These are phyloP conservation scores for Bjerkandera adusta DNA, from an alignment of 1,284 basidiomycete species.

Conservation along the genomic window DNA sequence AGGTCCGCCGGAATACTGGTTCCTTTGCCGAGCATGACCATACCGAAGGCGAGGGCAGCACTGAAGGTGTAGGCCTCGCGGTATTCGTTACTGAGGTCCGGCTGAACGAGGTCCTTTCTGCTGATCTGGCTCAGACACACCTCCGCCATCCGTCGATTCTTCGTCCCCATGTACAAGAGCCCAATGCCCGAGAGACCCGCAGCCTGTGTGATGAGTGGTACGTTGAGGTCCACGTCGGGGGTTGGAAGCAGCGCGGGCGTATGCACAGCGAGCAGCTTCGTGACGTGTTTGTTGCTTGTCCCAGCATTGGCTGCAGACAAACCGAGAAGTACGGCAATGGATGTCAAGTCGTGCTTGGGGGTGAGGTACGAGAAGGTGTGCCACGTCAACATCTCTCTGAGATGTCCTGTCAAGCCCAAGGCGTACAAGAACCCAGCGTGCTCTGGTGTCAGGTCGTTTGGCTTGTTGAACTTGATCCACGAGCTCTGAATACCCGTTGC, in stretches of 20 bases:
- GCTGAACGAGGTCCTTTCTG: slow-evolving; percentile 71
- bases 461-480: slow-evolving; percentile 93
- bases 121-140: slow-evolving; percentile 86
- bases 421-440: slow-evolving; percentile 96
- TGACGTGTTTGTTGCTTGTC: slow-evolving; percentile 82
- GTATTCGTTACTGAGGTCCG: slow-evolving; percentile 81
- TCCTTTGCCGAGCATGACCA: slow-evolving; percentile 93
- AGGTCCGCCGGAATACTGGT: slow-evolving; percentile 75
- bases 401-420: slow-evolving; percentile 88
- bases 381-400: slow-evolving; percentile 86
- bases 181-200: slow-evolving; percentile 90
- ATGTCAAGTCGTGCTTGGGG: slow-evolving; percentile 93
- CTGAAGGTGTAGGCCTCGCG: slow-evolving; percentile 92
- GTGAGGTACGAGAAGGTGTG: slow-evolving; percentile 91
- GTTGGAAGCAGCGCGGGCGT: slow-evolving; percentile 90
- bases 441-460: slow-evolving; percentile 80
- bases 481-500: slow-evolving; percentile 82
- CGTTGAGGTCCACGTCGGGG: slow-evolving; percentile 85
- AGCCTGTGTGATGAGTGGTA: slow-evolving; percentile 87
- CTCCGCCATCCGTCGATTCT: slow-evolving; percentile 90
- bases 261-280: slow-evolving; percentile 90
- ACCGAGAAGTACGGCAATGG: slow-evolving; percentile 90
- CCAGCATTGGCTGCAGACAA: slow-evolving; percentile 92
- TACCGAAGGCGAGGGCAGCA: slow-evolving; percentile 88
- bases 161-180: slow-evolving; percentile 85